Evolutionary conservation across 1,139 yeast genomes (phyloP), one percentile per base, ranked within the genome.

Genomic region (Taphrina deformans): DNA sequence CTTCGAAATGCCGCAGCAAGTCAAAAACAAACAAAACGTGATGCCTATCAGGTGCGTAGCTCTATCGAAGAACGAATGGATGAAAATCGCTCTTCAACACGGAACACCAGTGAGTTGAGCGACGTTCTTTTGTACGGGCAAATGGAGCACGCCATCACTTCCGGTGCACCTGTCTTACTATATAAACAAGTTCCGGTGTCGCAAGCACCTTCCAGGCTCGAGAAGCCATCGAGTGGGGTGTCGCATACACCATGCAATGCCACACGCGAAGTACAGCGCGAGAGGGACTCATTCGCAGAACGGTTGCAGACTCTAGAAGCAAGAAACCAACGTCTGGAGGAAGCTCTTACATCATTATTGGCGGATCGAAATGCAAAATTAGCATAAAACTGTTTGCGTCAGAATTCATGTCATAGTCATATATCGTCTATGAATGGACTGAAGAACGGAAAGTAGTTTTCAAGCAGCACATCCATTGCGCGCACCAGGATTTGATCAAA

Each of bases 81-180:
- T 21, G 27, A 18, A 7, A n/a, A 44, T 9, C 27, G 4, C 12
- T n/a, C n/a, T 2, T 12, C 10, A 44, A 21, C 24, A 7, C 12
- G 12, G 4, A 6, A 44, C 2, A 12, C 48, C 27, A 44, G 26
- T 44, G 18, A n/a, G 6, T 38, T 38, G 18, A 38, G 41, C 18
- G 48, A 44, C n/a, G 27, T 44, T 23, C 48, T 44, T n/a, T 21
- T 44, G 48, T 44, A 44, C n/a, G 48, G 48, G 10, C 48, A 44
- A 23, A 44, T 44, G 48, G 48, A 44, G 4, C 48, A 44, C n/a
- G n/a, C 48, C 7, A 44, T 44, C 27, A 44, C 48, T 18, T 44
- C 48, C 10, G 48, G 48, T n/a, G 48, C 48, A 9, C 48, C 48
- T 16, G 27, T 44, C 27, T 44, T 44, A 27, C n/a, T 44, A n/a